Percentiles rank a stretch among this genome's conserved stretches.
Evolutionary conservation across 768 basidiomycete genomes (phyloP).

Genomic region (Suillus paluster): DNA sequence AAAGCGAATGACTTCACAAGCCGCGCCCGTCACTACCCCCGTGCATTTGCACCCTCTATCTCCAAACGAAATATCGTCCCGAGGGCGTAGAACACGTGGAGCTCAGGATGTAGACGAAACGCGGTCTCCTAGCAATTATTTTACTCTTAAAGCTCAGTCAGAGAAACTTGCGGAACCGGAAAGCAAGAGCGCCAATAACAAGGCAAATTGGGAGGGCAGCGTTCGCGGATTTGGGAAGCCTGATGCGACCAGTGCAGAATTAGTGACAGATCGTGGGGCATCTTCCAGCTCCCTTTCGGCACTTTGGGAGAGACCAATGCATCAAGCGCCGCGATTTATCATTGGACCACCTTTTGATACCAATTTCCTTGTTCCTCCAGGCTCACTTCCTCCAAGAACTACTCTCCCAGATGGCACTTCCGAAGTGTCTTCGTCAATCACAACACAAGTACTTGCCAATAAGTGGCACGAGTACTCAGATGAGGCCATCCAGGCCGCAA

Average conservation of each 20-base stretch:
- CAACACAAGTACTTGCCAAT: conserved; percentile 60
- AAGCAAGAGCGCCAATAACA: conserved; percentile 26
- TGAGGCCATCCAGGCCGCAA: conserved; percentile 67
- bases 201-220: conserved; percentile 54
- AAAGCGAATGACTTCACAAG: conserved; percentile 30
- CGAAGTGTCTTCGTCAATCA: conserved; percentile 28
- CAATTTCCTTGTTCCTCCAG: conserved; percentile 36
- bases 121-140: conserved; percentile 55
- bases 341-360: conserved; percentile 44
- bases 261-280: conserved; percentile 28
- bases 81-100: conserved; percentile 53
- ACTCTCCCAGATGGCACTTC: conserved; percentile 11
- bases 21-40: conserved; percentile 47
- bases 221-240: conserved; percentile 58
- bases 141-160: conserved; percentile 63
- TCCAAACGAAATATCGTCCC: conserved; percentile 52
- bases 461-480: conserved; percentile 83
- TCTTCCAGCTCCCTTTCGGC: conserved; percentile 44
- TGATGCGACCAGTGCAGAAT: conserved; percentile 33
- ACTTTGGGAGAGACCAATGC: conserved; percentile 44
- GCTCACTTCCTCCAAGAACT: conserved; percentile 31
- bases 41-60: conserved; percentile 77
- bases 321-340: conserved; percentile 39
- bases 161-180: conserved; percentile 45
- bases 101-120: conserved; percentile 34